A percentile compares a stretch with the other conserved stretches of the same genome.
Evolutionary conservation across 2,329 filamentous ascomycete species (phyloP).

Genomic region (Claviceps sp.): DNA sequence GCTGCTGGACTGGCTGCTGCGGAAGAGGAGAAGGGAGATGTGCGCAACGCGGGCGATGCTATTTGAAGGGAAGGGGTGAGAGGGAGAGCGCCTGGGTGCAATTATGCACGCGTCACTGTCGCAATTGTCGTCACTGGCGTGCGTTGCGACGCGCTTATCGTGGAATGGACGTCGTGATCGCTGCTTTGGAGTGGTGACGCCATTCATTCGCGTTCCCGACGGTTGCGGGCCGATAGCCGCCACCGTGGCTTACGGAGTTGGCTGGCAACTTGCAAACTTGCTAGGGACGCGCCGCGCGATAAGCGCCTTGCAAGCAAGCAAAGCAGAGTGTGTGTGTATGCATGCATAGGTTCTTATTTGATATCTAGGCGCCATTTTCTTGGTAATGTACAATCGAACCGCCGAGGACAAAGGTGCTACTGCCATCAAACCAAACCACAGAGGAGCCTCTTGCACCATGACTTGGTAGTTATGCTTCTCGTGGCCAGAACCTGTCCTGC

Average conservation of each 20-base stretch:
- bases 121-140: too few species aligned
- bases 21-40: too few species aligned
- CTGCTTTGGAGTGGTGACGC: slow-evolving; percentile 1
- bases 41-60: too few species aligned
- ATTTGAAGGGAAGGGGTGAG: too few species aligned
- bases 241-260: neutral
- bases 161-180: neutral
- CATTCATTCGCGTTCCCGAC: neutral
- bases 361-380: neutral
- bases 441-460: slow-evolving; percentile 15
- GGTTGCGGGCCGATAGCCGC: neutral
- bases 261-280: neutral
- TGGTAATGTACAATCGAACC: neutral
- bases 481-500: neutral
- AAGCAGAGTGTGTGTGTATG: too few species aligned
- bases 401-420: neutral
- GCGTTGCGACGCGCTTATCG: neutral
- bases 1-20: neutral
- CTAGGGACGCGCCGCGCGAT: neutral
- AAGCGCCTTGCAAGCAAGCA: neutral
- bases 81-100: too few species aligned
- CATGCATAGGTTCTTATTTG: neutral
- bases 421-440: slow-evolving; percentile 14
- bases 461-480: slow-evolving; percentile 3
- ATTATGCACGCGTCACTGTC: neutral